Percentiles rank a stretch among this genome's conserved stretches.
These are phyloP conservation scores for Daldinia grandis DNA, from an alignment of 495 filamentous ascomycete genomes.

Conservation along the genomic window DNA sequence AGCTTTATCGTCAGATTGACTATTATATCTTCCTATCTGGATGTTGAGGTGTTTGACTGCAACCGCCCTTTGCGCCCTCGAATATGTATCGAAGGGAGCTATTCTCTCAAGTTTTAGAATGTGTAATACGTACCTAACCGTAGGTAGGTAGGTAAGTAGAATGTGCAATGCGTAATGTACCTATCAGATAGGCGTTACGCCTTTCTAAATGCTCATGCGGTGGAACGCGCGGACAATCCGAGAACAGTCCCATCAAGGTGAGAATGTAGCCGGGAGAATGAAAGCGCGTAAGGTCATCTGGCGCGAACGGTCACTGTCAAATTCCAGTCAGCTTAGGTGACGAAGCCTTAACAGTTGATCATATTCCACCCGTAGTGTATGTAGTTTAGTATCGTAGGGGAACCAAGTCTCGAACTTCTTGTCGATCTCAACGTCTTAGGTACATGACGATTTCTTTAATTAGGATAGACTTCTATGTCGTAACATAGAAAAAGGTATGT, in stretches of 20 bases:
- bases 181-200: conserved; percentile 25
- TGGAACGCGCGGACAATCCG: conserved; percentile 23
- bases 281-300: conserved; percentile 7
- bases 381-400: conserved; percentile 1
- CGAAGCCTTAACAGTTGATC: not conserved
- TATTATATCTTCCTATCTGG: conserved; percentile 18
- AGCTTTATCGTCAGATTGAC: conserved; percentile 1
- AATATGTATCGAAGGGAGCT: conserved; percentile 16
- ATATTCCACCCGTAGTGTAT: not conserved
- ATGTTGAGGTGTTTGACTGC: conserved; percentile 23
- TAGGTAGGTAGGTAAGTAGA: too few species aligned
- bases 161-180: not conserved
- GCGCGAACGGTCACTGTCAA: not conserved
- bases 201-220: conserved; percentile 30
- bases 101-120: not conserved
- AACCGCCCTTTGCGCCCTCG: conserved; percentile 34
- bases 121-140: not conserved
- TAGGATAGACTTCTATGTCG: conserved; percentile 25
- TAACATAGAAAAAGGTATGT: not conserved
- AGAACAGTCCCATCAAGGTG: conserved; percentile 4
- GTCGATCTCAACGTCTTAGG: conserved; percentile 14
- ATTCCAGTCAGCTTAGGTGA: conserved; percentile 5
- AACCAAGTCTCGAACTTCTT: conserved; percentile 20
- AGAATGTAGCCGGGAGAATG: conserved; percentile 3
- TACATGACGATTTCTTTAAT: conserved; percentile 22